Evolutionary conservation across 176 grass and related monocot genomes (phyloP), one percentile per base, ranked within the genome.

Genomic region (Oryza meridionalis): DNA sequence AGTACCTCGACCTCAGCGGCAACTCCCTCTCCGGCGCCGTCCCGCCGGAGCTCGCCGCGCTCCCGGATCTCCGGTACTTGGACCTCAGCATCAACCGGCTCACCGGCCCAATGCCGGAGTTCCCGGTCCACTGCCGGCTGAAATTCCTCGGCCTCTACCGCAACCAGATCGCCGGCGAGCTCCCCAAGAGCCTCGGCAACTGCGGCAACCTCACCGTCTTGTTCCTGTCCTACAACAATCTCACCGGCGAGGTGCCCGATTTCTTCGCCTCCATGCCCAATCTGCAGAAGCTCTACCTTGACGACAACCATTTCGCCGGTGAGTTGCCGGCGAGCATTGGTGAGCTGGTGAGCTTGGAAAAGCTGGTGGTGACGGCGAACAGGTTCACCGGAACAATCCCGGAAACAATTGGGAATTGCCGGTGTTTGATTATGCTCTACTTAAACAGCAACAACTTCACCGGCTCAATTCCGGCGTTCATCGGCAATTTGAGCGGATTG

Each of bases 21-120:
- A 97, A 97, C 69, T 62, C 24, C 9, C 47, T 97, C 67, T 29
- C 81, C 6, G 94, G 94, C 5, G 15, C 63, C 6, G 88, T 96
- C 51, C 87, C 89, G 13, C 66, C 49, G 9, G 59, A 50, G 35
- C 77, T 94, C 0, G 2, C 75, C 33, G 17, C 43, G 1, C 47
- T 94, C 5, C 86, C 94, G 10, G 65, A 42, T 49, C 86, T 93
- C 31, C 59, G 21, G 9, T 59, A 86, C 64, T 11, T 97, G 11
- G 11, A 88, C 40, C 81, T 97, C 3, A 86, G 86, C 77, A 14
- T 1, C 4, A 94, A 94, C 81, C 71, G 67, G 1, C 68, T 94
- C 35, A 31, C 89, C 0, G 92, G 89, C 0, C 70, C 84, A 21
- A 46, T 94, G 46, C 89, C 83, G 8, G 81, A 84, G 17, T 91